These are phyloP conservation scores for Trichoderma arundinaceum DNA, from an alignment of 2,329 filamentous ascomycete species.

Conservation along the genomic window DNA sequence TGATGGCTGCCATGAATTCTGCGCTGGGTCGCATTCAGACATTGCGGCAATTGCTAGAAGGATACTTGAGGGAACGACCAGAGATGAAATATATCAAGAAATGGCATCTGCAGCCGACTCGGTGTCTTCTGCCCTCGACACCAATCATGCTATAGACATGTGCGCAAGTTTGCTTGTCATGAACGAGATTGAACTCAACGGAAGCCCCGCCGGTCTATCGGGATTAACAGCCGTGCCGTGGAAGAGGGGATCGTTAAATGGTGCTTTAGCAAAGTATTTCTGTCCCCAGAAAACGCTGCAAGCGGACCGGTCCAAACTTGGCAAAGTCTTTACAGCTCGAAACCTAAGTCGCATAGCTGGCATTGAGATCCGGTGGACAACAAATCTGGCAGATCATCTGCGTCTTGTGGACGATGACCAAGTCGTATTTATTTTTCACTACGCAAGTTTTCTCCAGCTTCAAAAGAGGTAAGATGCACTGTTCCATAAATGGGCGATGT, in stretches of 20 bases:
- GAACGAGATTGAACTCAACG: conserved; percentile 9
- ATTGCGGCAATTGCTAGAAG: not conserved
- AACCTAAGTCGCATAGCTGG: conserved; percentile 43
- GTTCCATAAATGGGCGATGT: not conserved
- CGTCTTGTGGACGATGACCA: conserved; percentile 47
- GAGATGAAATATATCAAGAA: not conserved
- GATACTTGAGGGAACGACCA: not conserved
- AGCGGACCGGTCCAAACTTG: conserved; percentile 21
- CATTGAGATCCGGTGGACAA: conserved; percentile 45
- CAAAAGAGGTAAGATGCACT: conserved; percentile 34
- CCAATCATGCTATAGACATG: conserved; percentile 20
- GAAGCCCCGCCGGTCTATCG: not conserved
- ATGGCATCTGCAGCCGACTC: not conserved
- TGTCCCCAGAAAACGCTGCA: not conserved
- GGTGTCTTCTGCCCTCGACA: not conserved
- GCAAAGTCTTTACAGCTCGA: conserved; percentile 20
- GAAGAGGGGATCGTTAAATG: not conserved
- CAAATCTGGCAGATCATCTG: conserved; percentile 51
- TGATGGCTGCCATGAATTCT: not conserved
- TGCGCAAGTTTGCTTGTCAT: conserved; percentile 19
- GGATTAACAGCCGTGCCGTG: conserved; percentile 11
- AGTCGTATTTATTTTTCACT: conserved; percentile 48
- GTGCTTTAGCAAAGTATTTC: conserved; percentile 1
- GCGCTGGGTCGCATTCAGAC: not conserved
- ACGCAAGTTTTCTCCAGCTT: conserved; percentile 46